Conservation (phyloP, 257 asterid genomes). For the Schizonepeta tenuifolia region DNA sequence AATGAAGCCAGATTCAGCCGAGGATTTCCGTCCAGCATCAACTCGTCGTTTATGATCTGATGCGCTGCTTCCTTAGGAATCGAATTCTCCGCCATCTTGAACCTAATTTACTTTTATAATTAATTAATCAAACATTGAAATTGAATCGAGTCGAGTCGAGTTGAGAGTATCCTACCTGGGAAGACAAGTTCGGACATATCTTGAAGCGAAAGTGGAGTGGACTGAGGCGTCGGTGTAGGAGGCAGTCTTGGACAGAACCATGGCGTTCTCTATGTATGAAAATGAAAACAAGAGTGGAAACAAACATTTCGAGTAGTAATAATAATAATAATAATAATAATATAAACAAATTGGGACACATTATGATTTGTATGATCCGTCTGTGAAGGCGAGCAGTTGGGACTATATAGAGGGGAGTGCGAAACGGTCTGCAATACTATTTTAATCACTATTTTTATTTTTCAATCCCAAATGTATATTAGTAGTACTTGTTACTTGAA, state of each 20-base stretch:
- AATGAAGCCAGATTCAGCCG: slow-evolving; percentile 69
- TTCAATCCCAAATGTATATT: neutral
- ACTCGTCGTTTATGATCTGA: slow-evolving; percentile 74
- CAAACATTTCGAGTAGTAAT: neutral
- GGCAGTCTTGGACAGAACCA: neutral
- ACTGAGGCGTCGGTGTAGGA: slow-evolving; percentile 5
- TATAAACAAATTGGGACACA: neutral
- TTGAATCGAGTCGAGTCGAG: too few species aligned
- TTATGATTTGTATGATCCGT: neutral
- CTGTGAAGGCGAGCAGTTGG: slow-evolving; percentile 2
- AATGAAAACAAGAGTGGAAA: too few species aligned
- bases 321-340: too few species aligned
- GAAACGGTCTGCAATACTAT: neutral
- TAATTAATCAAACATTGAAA: too few species aligned
- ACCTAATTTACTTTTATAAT: slow-evolving; percentile 38
- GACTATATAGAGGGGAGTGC: neutral
- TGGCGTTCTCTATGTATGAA: neutral
- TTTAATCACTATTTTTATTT: neutral
- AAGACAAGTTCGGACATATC: slow-evolving; percentile 59
- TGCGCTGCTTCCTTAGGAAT: slow-evolving; percentile 77
- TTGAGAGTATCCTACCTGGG: slow-evolving; percentile 40
- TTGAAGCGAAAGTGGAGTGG: slow-evolving; percentile 68
- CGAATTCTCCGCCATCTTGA: slow-evolving; percentile 58
- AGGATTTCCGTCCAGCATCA: slow-evolving; percentile 80
- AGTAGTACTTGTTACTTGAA: too few species aligned